Evolutionary conservation across 805 yeast genomes (phyloP), one percentile per base, ranked within the genome.

Genomic region (Candida vaughaniae): DNA sequence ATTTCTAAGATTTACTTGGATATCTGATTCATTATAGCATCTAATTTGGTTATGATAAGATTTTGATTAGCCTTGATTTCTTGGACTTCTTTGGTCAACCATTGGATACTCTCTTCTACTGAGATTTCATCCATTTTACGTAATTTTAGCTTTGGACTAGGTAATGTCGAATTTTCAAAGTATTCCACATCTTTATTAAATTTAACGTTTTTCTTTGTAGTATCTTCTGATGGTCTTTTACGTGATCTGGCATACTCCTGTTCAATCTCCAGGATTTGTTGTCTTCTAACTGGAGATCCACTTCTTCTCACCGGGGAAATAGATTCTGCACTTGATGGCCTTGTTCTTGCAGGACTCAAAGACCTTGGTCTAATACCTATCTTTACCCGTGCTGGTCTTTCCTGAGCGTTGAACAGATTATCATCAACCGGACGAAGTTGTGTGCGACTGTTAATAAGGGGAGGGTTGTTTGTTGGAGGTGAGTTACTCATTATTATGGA

Each of bases 281-380:
- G 52, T 22, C 69, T 47, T 23, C 68, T 49, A 28, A 48, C 50
- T 2, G 69, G 68, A 2, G 68, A 62, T 6, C 69, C 69, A 29
- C 66, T 59, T 33, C 57, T 47, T 32, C 36, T 37, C 16, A 37
- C 16, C 5, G 36, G 41, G 5, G 41, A 37, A 19, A 20, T 20
- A 6, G 26, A 5, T 10, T 29, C 39, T 16, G 25, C 23, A 27
- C 33, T 29, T 7, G 38, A 22, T 3, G 39, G 33, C 7, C 22
- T 19, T 4, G 18, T 14, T 26, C 39, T 36, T 7, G 17, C 27
- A 11, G 39, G 39, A 19, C 39, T 36, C 20, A 31, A 16, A 11
- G 39, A 36, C 12, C 33, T 33, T 8, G 35, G 14, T 6, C 39
- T 17, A 23, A 36, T 31, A 7, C 33, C 17, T 6, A 30, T 27